These are phyloP conservation scores for Rhodotorula mucilaginosa DNA, from an alignment of 1,284 basidiomycete genomes.

Conservation along the genomic window DNA sequence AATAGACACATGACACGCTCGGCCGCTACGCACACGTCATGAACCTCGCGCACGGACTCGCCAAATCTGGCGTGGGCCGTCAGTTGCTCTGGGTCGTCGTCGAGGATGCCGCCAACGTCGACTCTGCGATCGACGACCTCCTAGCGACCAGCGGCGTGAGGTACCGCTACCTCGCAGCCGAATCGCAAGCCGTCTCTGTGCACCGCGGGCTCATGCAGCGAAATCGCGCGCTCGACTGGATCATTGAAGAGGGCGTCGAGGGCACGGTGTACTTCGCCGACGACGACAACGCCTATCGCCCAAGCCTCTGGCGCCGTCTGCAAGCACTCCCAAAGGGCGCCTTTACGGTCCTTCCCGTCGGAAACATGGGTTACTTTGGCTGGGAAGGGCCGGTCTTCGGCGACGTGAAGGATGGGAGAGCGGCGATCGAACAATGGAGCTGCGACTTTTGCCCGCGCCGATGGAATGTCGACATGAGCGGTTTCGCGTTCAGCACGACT, in stretches of 20 bases:
- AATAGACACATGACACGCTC: background rate
- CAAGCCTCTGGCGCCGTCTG: background rate
- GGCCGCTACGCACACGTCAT: background rate
- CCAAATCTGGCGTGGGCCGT: background rate
- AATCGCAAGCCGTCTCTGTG: background rate
- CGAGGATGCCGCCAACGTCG: slow-evolving; percentile 14
- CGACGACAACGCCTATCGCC: slow-evolving; percentile 17
- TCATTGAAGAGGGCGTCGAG: background rate
- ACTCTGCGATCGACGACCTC: background rate
- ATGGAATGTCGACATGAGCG: slow-evolving; percentile 26
- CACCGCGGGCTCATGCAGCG: slow-evolving; percentile 16
- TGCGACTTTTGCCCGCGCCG: slow-evolving; percentile 16
- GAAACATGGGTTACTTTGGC: slow-evolving; percentile 14
- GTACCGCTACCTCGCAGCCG: background rate
- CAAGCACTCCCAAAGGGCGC: background rate
- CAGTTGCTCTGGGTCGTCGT: slow-evolving; percentile 12
- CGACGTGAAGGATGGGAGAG: background rate
- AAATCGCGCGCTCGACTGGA: slow-evolving; percentile 16
- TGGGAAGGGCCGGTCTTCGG: slow-evolving; percentile 6
- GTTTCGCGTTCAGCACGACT: slow-evolving; percentile 11
- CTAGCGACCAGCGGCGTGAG: background rate
- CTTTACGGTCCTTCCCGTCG: slow-evolving; percentile 5
- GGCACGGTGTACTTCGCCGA: slow-evolving; percentile 19
- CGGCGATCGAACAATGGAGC: slow-evolving; percentile 9
- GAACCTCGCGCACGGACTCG: background rate